Evolutionary conservation across 164 flowering plant species (phyloP).

Genomic region (Vitis labrusca): DNA sequence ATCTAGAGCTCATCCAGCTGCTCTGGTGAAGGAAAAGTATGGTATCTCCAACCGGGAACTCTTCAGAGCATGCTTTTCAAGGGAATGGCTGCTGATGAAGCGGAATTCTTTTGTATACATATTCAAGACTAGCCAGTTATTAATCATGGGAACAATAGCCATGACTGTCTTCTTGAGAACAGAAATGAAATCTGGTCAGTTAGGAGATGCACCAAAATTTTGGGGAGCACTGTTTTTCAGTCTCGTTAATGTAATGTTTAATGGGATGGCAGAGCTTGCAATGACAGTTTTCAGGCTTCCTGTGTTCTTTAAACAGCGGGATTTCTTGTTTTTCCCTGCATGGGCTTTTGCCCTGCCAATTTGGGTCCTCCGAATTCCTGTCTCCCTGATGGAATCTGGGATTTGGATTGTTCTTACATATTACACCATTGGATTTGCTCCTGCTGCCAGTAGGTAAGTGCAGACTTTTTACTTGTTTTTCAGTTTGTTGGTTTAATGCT

Average conservation of each 20-base stretch:
- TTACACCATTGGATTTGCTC: conserved; percentile 58
- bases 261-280: too few relatives aligned
- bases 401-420: conserved; percentile 56
- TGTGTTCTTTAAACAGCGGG: conserved; percentile 50
- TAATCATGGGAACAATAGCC: conserved; percentile 49
- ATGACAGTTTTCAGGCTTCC: too few relatives aligned
- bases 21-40: conserved; percentile 8
- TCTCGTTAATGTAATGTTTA: too few relatives aligned
- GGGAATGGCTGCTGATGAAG: conserved; percentile 5
- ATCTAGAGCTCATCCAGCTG: conserved; percentile 48
- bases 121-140: conserved; percentile 57
- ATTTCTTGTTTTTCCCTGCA: conserved; percentile 55
- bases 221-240: too few relatives aligned
- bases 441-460: conserved; percentile 43
- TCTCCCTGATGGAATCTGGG: conserved; percentile 55
- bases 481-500: too few relatives aligned
- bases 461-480: too few relatives aligned
- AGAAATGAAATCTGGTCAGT: too few relatives aligned
- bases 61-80: too few relatives aligned
- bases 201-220: too few relatives aligned
- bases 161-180: conserved; percentile 54
- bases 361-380: conserved; percentile 54
- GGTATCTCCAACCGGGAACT: too few relatives aligned
- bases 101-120: conserved; percentile 54
- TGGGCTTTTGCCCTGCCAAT: conserved; percentile 71